Evolutionary conservation across 2,329 filamentous ascomycete genomes (phyloP).

Genomic region (Aspergillus melleus): DNA sequence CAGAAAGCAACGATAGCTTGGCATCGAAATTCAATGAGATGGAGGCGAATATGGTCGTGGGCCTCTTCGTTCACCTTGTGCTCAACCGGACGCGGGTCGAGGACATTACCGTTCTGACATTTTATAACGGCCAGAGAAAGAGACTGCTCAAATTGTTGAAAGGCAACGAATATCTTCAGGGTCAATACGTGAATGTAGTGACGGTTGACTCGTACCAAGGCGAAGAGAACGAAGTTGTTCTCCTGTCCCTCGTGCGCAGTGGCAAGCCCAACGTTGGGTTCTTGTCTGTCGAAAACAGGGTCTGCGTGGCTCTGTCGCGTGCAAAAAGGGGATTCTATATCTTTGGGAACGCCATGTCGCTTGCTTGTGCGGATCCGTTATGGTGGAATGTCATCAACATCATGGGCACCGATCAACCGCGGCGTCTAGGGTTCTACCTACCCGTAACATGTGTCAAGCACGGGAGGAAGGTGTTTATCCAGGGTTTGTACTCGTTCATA

Average conservation of each 20-base stretch:
- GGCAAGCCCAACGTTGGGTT: slow-evolving; percentile 69
- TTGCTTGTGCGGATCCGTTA: slow-evolving; percentile 48
- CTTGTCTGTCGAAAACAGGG: slow-evolving; percentile 63
- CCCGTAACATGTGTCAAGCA: slow-evolving; percentile 67
- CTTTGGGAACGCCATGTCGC: slow-evolving; percentile 70
- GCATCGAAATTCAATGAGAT: slow-evolving; percentile 66
- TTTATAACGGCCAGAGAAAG: slow-evolving; percentile 82
- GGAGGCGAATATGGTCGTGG: slow-evolving; percentile 75
- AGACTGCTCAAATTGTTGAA: slow-evolving; percentile 54
- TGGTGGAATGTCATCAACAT: slow-evolving; percentile 54
- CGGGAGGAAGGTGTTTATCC: slow-evolving; percentile 51
- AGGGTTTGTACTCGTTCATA: slow-evolving; percentile 29
- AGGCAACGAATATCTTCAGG: slow-evolving; percentile 46
- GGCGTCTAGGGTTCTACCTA: slow-evolving; percentile 51
- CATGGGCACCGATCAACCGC: slow-evolving; percentile 30
- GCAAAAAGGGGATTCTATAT: slow-evolving; percentile 79
- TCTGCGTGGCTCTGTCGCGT: slow-evolving; percentile 65
- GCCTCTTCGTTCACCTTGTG: slow-evolving; percentile 70
- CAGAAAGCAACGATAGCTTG: slow-evolving; percentile 63
- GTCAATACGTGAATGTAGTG: slow-evolving; percentile 60
- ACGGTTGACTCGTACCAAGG: slow-evolving; percentile 91
- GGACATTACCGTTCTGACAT: slow-evolving; percentile 78
- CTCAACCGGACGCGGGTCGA: slow-evolving; percentile 61
- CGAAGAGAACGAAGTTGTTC: slow-evolving; percentile 81
- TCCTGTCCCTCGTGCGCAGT: slow-evolving; percentile 79